Evolutionary conservation across 225 moss, liverwort and hornwort species (phyloP).

Genomic region (Sphagnum tenellum): DNA sequence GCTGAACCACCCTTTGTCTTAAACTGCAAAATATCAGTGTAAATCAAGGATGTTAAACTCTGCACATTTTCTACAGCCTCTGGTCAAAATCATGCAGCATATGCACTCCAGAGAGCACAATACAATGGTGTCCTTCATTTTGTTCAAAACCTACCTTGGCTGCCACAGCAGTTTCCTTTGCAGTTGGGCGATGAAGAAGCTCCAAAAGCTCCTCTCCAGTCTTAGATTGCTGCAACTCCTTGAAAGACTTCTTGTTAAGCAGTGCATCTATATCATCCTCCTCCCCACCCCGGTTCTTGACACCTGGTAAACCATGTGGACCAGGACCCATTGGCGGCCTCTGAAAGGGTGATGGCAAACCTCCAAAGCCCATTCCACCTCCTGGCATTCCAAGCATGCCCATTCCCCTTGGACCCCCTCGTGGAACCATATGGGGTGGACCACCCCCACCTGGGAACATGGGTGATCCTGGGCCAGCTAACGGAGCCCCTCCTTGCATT

Average conservation of each 20-base stretch:
- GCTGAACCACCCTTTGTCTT: slow-evolving; percentile 98
- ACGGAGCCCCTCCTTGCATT: slow-evolving; percentile 60
- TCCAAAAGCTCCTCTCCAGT: slow-evolving; percentile 98
- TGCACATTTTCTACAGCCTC: neutral
- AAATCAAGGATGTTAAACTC: neutral
- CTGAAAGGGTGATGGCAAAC: slow-evolving; percentile 55
- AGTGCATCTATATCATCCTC: slow-evolving; percentile 92
- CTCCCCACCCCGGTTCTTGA: slow-evolving; percentile 55
- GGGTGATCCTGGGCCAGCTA: slow-evolving; percentile 58
- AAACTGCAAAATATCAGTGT: slow-evolving; percentile 42
- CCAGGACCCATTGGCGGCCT: slow-evolving; percentile 60
- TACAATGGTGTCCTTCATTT: too few species aligned
- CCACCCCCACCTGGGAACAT: slow-evolving; percentile 80
- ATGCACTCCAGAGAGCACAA: too few species aligned
- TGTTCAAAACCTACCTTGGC: slow-evolving; percentile 53
- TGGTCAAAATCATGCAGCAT: neutral
- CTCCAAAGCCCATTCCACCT: slow-evolving; percentile 68
- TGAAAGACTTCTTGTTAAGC: slow-evolving; percentile 82
- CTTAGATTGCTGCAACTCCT: slow-evolving; percentile 92
- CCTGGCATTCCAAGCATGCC: slow-evolving; percentile 86
- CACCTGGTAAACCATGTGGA: slow-evolving; percentile 47
- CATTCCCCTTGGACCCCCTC: slow-evolving; percentile 72
- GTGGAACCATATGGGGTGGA: slow-evolving; percentile 66
- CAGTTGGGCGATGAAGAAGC: slow-evolving; percentile 91
- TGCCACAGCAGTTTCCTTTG: slow-evolving; percentile 98